These are phyloP conservation scores for Picea glauca DNA, from an alignment of 75 land plant species.

Conservation along the genomic window DNA sequence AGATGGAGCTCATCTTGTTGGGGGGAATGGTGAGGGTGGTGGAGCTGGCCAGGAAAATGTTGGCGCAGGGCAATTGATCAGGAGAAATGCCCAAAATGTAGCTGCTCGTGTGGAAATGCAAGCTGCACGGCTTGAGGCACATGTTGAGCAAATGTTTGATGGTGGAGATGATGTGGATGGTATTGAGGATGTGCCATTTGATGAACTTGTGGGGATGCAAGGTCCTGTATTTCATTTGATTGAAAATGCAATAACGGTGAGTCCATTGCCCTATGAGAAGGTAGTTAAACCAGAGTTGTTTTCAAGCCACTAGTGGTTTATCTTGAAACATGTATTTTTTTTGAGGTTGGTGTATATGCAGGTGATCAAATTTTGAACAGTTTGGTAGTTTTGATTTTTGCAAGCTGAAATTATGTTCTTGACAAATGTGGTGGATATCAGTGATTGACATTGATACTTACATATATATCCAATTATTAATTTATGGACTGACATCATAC, in stretches of 20 bases:
- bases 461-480: no score
- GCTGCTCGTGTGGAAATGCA: conserved; percentile 85
- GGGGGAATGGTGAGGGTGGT: conserved; percentile 65
- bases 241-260: conserved; percentile 97
- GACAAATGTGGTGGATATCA: no score
- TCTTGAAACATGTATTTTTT: not conserved
- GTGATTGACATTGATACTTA: no score
- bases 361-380: not conserved
- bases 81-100: conserved; percentile 95
- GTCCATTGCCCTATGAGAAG: conserved; percentile 11
- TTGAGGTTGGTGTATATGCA: not conserved
- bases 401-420: not conserved
- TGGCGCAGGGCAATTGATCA: conserved; percentile 84
- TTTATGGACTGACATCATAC: no score
- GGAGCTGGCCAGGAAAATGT: conserved; percentile 72
- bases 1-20: conserved; percentile 50
- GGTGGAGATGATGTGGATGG: conserved; percentile 99
- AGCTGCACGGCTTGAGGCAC: conserved; percentile 92
- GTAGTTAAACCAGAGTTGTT: not conserved
- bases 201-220: conserved; percentile 99
- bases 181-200: conserved; percentile 99
- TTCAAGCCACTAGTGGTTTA: not conserved
- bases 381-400: not conserved
- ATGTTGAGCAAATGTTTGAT: conserved; percentile 99
- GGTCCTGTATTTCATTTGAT: conserved; percentile 95